phyloP scores from a whole-genome alignment of 129 eudicot genomes.

The Flaveria ramosissima region DNA sequence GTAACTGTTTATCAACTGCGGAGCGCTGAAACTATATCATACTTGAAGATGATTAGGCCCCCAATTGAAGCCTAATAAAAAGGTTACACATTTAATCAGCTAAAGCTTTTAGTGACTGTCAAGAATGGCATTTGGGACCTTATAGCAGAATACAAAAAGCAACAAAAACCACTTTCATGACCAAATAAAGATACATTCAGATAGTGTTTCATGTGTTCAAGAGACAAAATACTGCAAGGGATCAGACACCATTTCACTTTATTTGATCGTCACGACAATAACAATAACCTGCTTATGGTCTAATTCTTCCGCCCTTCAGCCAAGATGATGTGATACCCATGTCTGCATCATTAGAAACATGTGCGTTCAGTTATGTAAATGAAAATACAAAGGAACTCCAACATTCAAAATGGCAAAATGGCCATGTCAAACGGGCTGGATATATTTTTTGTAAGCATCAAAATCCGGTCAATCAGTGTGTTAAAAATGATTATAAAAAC shows the following conservation, averaged over 20 bases:
- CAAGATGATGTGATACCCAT: slow-evolving; percentile 96
- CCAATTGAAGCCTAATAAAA: too few species aligned
- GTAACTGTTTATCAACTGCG: too few species aligned
- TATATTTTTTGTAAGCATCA: neutral
- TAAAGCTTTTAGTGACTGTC: neutral
- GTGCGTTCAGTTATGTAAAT: neutral
- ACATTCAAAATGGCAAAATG: neutral
- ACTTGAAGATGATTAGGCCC: too few species aligned
- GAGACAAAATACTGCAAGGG: slow-evolving; percentile 11
- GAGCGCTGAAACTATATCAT: too few species aligned
- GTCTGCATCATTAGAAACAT: slow-evolving; percentile 51
- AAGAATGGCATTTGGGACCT: neutral
- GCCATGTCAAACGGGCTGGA: neutral
- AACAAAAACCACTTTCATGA: slow-evolving; percentile 16
- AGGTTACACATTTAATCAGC: neutral
- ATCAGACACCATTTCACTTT: slow-evolving; percentile 31
- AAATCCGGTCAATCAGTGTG: neutral
- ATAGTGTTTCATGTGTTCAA: slow-evolving; percentile 25
- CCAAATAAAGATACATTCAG: slow-evolving; percentile 13
- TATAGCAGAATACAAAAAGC: neutral
- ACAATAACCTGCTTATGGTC: slow-evolving; percentile 13
- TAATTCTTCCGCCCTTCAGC: slow-evolving; percentile 93
- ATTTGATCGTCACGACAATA: slow-evolving; percentile 2
- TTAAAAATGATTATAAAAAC: too few species aligned
- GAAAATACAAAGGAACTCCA: neutral